Conservation (phyloP, 805 yeast genomes). For the Huiozyma sinensis region DNA sequence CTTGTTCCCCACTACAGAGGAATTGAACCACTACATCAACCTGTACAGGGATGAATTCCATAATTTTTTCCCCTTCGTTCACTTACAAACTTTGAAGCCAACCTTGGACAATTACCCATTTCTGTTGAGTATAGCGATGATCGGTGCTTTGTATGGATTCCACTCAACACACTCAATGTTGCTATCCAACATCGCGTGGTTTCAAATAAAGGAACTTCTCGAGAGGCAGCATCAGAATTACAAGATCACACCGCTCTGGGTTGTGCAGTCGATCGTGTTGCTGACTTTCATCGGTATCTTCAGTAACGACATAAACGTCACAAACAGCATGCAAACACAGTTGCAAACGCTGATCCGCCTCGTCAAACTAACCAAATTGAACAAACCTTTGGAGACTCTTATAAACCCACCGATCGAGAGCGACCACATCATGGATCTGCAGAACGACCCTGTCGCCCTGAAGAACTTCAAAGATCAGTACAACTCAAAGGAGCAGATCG, state of each 20-base stretch:
- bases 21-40: slow-evolving; percentile 65
- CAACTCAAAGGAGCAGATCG: slow-evolving; percentile 22
- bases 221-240: slow-evolving; percentile 35
- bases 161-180: slow-evolving; percentile 67
- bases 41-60: slow-evolving; percentile 70
- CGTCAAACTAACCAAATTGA: slow-evolving; percentile 66
- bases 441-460: slow-evolving; percentile 36
- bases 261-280: slow-evolving; percentile 72
- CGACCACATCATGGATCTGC: slow-evolving; percentile 34
- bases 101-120: slow-evolving; percentile 51
- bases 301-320: slow-evolving; percentile 54
- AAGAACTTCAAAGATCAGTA: slow-evolving; percentile 26
- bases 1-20: slow-evolving; percentile 66
- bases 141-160: slow-evolving; percentile 80
- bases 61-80: slow-evolving; percentile 55
- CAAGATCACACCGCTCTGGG: slow-evolving; percentile 71
- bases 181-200: slow-evolving; percentile 58
- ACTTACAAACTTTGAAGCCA: slow-evolving; percentile 49
- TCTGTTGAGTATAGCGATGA: slow-evolving; percentile 68
- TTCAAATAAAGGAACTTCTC: slow-evolving; percentile 57
- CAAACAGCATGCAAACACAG: slow-evolving; percentile 68
- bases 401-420: slow-evolving; percentile 32
- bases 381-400: slow-evolving; percentile 42
- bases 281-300: slow-evolving; percentile 79
- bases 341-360: slow-evolving; percentile 69